Percentiles rank a stretch among this genome's conserved stretches.
These are phyloP conservation scores for Sporobolomyces roseus DNA, from an alignment of 768 basidiomycete species.

Conservation along the genomic window DNA sequence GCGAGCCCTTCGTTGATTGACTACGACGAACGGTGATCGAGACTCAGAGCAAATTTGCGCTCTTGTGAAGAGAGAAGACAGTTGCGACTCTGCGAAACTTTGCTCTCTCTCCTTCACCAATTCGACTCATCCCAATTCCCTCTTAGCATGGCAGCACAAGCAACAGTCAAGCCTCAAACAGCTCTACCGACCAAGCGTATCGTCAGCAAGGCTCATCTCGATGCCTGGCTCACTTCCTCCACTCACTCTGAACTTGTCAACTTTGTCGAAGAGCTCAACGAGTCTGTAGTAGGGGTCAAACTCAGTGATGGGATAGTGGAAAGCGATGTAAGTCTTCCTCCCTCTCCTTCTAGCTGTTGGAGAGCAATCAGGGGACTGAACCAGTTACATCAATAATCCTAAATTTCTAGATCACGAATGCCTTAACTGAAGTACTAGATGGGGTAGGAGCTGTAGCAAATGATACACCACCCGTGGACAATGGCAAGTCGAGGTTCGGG, in stretches of 20 bases:
- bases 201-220: conserved; percentile 69
- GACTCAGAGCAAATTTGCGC: too few species aligned
- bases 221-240: conserved; percentile 70
- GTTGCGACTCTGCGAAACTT: neutral
- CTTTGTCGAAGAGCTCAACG: conserved; percentile 73
- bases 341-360: too few species aligned
- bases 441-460: conserved; percentile 63
- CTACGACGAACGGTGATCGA: too few species aligned
- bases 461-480: conserved; percentile 79
- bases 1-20: too few species aligned
- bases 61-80: too few species aligned
- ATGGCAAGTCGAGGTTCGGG: conserved; percentile 79
- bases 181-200: conserved; percentile 52
- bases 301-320: conserved; percentile 61
- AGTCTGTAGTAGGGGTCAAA: conserved; percentile 69
- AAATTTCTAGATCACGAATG: conserved; percentile 59
- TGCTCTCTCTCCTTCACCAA: neutral
- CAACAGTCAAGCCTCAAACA: neutral
- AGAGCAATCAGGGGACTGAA: too few species aligned
- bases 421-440: conserved; percentile 64
- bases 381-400: too few species aligned
- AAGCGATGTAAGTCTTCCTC: conserved; percentile 58
- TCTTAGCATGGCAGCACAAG: neutral
- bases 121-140: neutral
- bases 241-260: conserved; percentile 65